Conservation (phyloP, 306 rosid species). For the Spatholobus suberectus region DNA sequence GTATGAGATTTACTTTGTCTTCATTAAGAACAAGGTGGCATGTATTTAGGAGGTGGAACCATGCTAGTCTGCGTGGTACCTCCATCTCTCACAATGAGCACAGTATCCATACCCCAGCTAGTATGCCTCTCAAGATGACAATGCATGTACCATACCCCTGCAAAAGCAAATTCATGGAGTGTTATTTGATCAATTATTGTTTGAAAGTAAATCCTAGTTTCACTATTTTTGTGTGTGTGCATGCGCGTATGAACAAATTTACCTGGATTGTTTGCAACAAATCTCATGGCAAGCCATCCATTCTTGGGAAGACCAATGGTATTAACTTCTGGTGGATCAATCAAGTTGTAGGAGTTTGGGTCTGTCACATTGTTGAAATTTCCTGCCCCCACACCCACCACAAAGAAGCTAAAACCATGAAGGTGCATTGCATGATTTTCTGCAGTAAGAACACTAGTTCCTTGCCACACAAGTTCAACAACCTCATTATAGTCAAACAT, state of each 20-base stretch:
- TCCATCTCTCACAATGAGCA: slow-evolving; percentile 14
- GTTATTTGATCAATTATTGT: background rate
- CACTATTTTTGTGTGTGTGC: too few species aligned
- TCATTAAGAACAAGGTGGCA: slow-evolving; percentile 11
- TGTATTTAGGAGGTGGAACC: slow-evolving; percentile 8
- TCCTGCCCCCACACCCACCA: background rate
- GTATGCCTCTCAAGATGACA: slow-evolving; percentile 10
- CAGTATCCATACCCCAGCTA: slow-evolving; percentile 1
- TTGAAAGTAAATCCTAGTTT: background rate
- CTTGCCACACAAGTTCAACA: slow-evolving; percentile 22
- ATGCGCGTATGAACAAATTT: background rate
- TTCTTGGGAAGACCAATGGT: slow-evolving; percentile 1
- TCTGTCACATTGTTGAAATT: slow-evolving; percentile 1
- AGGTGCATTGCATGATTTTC: slow-evolving; percentile 22
- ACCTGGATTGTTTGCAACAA: slow-evolving; percentile 1
- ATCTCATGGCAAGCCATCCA: slow-evolving; percentile 15
- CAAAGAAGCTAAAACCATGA: slow-evolving; percentile 21
- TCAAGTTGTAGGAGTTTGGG: background rate
- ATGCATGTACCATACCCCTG: slow-evolving; percentile 13
- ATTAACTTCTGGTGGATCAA: background rate
- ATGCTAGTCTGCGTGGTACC: background rate
- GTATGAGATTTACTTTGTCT: background rate
- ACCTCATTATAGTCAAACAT: background rate
- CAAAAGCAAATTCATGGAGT: background rate
- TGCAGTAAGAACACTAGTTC: background rate